phyloP scores from a whole-genome alignment of 2,329 filamentous ascomycete genomes.

The Tolypocladium tropicale region DNA sequence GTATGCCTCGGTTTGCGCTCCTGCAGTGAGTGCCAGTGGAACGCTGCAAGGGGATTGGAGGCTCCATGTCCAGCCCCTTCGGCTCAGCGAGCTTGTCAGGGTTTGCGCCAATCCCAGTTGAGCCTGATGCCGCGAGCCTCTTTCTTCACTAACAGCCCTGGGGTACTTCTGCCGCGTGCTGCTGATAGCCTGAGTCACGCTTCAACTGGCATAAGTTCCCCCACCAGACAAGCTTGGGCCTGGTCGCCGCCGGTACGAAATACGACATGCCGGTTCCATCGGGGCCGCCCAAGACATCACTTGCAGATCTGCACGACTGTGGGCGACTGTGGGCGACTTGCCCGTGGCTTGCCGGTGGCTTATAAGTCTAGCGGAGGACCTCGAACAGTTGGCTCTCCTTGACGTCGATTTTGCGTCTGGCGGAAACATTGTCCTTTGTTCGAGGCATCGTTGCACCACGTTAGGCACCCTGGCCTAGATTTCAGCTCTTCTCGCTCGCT shows the following conservation, averaged over 20 bases:
- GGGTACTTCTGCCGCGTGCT: too few species aligned
- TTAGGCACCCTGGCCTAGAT: not conserved
- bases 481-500: not conserved
- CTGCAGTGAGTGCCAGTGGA: not conserved
- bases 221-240: too few species aligned
- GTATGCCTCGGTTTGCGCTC: not conserved
- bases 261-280: not conserved
- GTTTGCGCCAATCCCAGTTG: not conserved
- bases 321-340: not conserved
- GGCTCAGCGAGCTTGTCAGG: not conserved
- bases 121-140: not conserved
- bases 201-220: too few species aligned
- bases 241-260: slow-evolving; percentile 1
- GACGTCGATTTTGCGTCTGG: not conserved
- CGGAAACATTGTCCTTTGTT: too few species aligned
- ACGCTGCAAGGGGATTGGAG: not conserved
- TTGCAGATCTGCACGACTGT: not conserved
- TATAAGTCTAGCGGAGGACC: not conserved
- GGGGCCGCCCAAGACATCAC: not conserved
- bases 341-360: not conserved
- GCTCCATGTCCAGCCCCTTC: not conserved
- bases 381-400: not conserved
- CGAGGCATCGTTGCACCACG: not conserved
- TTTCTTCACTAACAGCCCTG: too few species aligned
- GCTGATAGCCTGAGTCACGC: too few species aligned